Base-by-base conservation (phyloP, 192 early-diverging fungal species). In the Rhizoclosmatium sp. region DNA sequence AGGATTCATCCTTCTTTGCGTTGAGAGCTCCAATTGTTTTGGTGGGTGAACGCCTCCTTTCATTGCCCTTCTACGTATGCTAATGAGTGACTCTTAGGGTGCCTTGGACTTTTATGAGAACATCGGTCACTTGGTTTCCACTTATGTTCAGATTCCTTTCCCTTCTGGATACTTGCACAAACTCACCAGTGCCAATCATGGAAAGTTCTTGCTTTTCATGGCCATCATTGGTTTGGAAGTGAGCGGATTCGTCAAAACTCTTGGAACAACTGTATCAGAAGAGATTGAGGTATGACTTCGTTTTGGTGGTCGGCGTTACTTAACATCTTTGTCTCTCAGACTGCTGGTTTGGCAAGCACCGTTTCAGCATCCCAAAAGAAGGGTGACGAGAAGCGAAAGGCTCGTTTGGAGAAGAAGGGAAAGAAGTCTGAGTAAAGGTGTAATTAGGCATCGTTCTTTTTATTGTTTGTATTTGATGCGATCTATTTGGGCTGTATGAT, bases 321-420 rank as follows among this genome's bases (percentile, higher is more conserved):
- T 12, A 65, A 21, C 61, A 5, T n/a, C 61, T 39, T 64, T 39
- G 4, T 39, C 40, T 2, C n/a, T 23, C 47, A 71, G 69, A 40
- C 44, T 5, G 66, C 75, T n/a, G 75, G 75, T 7, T 39, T 77
- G 21, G 65, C 65, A 3, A 39, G 46, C 10, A 68, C 65, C 14
- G 65, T 41, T 3, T 40, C 75, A 4, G 61, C 39, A 14, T 65
- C 61, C 9, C 31, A 77, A 48, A 77, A 67, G 75, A 67, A 65
- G 61, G 75, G 59, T 4, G 75, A 77, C 10, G 75, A 65, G 47
- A 77, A 65, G 48, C 66, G 51, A 47, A 77, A 77, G 49, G 64
- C 61, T 4, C 44, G 75, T 10, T 77, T 77, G 75, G 61, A 65
- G n/a, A 77, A 77, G 75, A 77, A 77, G 65, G 65, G 47, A 12